Conservation (phyloP, 306 rosid species). For the Fragaria nilgerrensis region DNA sequence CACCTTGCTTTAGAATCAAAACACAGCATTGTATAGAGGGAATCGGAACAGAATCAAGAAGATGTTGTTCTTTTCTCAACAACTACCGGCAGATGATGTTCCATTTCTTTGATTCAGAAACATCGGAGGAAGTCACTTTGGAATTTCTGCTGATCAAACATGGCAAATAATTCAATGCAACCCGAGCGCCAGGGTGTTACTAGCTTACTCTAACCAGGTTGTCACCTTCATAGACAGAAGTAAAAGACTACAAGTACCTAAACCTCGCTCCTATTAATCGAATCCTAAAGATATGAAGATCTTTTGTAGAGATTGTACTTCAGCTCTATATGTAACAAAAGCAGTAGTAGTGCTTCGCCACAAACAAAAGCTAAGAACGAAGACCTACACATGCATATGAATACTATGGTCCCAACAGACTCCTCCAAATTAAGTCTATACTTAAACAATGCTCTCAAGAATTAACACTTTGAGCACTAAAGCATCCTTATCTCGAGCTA, state of each 20-base stretch:
- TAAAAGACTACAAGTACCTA: neutral
- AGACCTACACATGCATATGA: neutral
- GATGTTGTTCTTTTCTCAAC: too few species aligned
- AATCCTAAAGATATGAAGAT: slow-evolving; percentile 9
- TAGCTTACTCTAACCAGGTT: neutral
- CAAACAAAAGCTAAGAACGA: neutral
- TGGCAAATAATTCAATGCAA: neutral
- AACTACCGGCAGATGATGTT: neutral
- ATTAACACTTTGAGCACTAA: neutral
- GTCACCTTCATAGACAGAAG: neutral
- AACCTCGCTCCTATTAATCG: neutral
- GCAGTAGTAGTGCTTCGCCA: neutral
- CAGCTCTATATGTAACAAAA: slow-evolving; percentile 1
- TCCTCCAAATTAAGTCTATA: neutral
- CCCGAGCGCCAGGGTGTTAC: neutral
- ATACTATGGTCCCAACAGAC: slow-evolving; percentile 1
- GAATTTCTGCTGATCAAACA: neutral
- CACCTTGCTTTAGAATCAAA: neutral
- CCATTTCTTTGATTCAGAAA: neutral
- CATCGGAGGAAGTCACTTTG: neutral
- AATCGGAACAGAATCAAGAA: neutral
- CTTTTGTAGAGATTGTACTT: neutral
- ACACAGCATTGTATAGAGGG: neutral
- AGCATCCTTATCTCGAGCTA: neutral
- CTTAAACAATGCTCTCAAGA: neutral